phyloP scores from a whole-genome alignment of 441 rosid genomes.

The Syzygium malaccense region DNA sequence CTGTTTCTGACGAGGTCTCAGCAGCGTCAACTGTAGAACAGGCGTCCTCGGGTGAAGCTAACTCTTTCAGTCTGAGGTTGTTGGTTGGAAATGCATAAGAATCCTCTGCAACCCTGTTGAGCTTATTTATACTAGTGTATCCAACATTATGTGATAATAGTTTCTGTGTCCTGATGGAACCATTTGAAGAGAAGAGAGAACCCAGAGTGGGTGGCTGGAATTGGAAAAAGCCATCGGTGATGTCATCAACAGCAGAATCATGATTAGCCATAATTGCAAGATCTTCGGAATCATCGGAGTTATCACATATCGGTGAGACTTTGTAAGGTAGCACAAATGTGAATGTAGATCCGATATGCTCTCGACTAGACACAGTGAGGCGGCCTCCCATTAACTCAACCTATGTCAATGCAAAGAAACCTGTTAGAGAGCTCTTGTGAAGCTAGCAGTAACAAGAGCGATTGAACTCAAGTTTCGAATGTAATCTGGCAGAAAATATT shows the following conservation, averaged over 20 bases:
- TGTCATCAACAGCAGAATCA: conserved; percentile 48
- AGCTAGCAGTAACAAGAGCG: background rate
- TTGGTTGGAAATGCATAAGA: conserved; percentile 23
- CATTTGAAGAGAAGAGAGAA: conserved; percentile 61
- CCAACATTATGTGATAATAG: conserved; percentile 29
- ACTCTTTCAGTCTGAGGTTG: conserved; percentile 32
- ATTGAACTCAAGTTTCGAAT: background rate
- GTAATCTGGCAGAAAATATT: background rate
- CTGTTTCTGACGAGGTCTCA: conserved; percentile 38
- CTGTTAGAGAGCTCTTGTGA: background rate
- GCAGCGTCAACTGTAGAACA: conserved; percentile 37
- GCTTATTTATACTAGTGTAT: conserved; percentile 21
- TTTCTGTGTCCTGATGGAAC: conserved; percentile 37
- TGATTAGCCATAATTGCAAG: conserved; percentile 58
- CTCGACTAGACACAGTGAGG: conserved; percentile 79
- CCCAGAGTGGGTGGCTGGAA: conserved; percentile 69
- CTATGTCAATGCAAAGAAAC: conserved; percentile 26
- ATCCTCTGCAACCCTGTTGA: conserved; percentile 31
- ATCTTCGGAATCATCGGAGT: conserved; percentile 67
- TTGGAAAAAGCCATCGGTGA: conserved; percentile 63
- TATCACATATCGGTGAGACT: conserved; percentile 45
- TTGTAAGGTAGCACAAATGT: conserved; percentile 84
- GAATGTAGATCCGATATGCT: conserved; percentile 73
- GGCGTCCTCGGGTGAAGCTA: conserved; percentile 35
- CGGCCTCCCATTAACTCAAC: conserved; percentile 94